Evolutionary conservation across 2,329 filamentous ascomycete species (phyloP), one percentile per base, ranked within the genome.

Genomic region (Metarhizium brunneum): DNA sequence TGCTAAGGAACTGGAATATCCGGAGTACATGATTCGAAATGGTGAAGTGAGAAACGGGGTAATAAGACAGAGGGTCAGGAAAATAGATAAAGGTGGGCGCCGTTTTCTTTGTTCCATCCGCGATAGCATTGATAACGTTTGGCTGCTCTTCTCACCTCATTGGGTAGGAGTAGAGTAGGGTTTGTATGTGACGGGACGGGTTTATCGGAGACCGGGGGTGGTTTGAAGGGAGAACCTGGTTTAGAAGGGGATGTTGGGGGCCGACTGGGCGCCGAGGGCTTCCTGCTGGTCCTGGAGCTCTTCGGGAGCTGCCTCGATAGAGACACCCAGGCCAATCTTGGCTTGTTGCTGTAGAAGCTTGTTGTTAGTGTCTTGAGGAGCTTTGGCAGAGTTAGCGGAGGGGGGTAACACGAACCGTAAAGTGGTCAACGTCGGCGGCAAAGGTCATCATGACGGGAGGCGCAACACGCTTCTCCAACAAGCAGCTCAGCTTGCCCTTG

Each of bases 401-500:
- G 29, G 29, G 49, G 25, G 4, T 2, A 2, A 35, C 35, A 79
- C 89, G 71, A 82, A 96, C 94, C 79, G 92, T 92, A 66, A 86
- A 84, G 76, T 99, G 92, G 74, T 99, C 94, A 68, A 99, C 90
- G 70, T 97, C 94, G 63, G 92, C 92, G 55, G 92, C 90, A 75
- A 99, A 96, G 56, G 92, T 95, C 76, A 99, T 84, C 71, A 87
- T 88, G 57, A 99, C 91, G 32, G 92, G 88, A 61, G 91, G 90
- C 35, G 91, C 91, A 67, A 99, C 89, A 68, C 91, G 87, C 85
- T 96, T 97, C 81, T 99, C 94, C 63, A 97, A 77, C 67, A 96
- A 76, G 69, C 90, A 94, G 73, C 88, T 90, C 59, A 99, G 81
- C 78, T 95, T 96, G 71, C 94, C 94, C 70, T 90, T 86, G 67